Evolutionary conservation across 805 yeast genomes (phyloP), one percentile per base, ranked within the genome.

Genomic region (Cyberlindnera euphorbiiphila): DNA sequence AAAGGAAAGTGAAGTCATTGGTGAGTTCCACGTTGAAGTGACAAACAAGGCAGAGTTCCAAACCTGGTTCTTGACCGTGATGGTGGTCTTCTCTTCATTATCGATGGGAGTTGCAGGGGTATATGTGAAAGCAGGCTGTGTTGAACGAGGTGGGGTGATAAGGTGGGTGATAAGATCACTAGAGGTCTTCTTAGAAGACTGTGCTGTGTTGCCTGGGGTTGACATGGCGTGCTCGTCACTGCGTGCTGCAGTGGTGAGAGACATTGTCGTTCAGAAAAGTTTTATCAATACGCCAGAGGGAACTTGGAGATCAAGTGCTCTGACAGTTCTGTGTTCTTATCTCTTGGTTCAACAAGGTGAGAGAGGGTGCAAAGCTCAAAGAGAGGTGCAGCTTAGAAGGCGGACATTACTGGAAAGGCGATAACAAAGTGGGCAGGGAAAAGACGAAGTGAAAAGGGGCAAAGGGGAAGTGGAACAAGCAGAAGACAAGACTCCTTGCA

Each of bases 181-280:
- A n/a, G n/a, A n/a, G 23, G 46, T 37, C 47, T 40, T 34, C 42
- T 42, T 42, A 32, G 40, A 43, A 40, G 47, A 39, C 41, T 23
- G 35, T 23, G 22, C 25, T 42, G 42, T 42, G 38, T 22, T 21
- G 41, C 22, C 13, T 23, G 32, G 12, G 13, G 23, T 22, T 22
- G 9, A 11, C 30, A 16, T 18, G n/a, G 9, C n/a, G 31, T 21
- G 24, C 11, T 9, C 11, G n/a, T n/a, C n/a, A n/a, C n/a, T n/a
- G n/a, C n/a, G n/a, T n/a, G n/a, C n/a, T n/a, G n/a, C n/a, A n/a
- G n/a, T n/a, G n/a, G n/a, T n/a, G 24, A 21, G 11, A 11, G 24
- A 8, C 24, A 21, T 21, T 21, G 24, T 21, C 11, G 10, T 21
- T 21, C n/a, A n/a, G n/a, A n/a, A n/a, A n/a, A n/a, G n/a, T n/a